Percentiles rank a stretch among this genome's conserved stretches.
These are phyloP conservation scores for Berberis vulgaris DNA, from an alignment of 164 flowering plant genomes.

Conservation along the genomic window DNA sequence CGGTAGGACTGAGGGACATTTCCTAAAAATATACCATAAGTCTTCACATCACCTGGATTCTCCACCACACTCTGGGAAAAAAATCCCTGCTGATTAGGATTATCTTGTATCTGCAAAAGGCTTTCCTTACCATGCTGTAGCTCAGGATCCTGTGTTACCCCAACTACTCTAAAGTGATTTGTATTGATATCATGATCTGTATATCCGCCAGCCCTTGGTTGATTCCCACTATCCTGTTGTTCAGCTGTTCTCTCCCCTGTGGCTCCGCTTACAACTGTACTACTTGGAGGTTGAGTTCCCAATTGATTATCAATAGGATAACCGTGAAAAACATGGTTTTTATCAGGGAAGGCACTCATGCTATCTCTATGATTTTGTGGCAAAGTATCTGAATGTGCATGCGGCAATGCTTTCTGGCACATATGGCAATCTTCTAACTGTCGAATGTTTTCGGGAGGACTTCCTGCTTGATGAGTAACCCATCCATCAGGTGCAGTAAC, in stretches of 20 bases:
- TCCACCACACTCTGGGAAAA: not conserved
- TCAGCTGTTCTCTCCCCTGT: constrained; percentile 24
- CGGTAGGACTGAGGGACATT: constrained; percentile 21
- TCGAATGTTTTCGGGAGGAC: constrained; percentile 21
- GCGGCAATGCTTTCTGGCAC: constrained; percentile 86
- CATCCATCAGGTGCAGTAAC: constrained; percentile 34
- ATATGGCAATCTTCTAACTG: constrained; percentile 50
- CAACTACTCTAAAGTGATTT: constrained; percentile 15
- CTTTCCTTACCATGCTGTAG: constrained; percentile 22
- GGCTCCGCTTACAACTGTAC: constrained; percentile 26
- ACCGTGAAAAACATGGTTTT: constrained; percentile 39
- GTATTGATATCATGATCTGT: constrained; percentile 19
- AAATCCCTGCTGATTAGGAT: constrained; percentile 18
- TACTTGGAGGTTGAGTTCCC: constrained; percentile 21
- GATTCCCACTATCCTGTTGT: constrained; percentile 23
- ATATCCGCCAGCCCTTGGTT: constrained; percentile 15
- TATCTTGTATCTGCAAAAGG: constrained; percentile 14
- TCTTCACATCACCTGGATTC: constrained; percentile 20
- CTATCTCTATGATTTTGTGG: constrained; percentile 39
- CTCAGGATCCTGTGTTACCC: constrained; percentile 21
- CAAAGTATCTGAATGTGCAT: constrained; percentile 81
- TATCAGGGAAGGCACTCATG: constrained; percentile 22
- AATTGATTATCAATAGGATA: constrained; percentile 30
- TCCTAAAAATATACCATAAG: constrained; percentile 20
- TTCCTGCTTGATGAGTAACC: constrained; percentile 33